These are phyloP conservation scores for Hemisphaericaspora xylofermentans DNA, from an alignment of 1,139 yeast genomes.

Conservation along the genomic window DNA sequence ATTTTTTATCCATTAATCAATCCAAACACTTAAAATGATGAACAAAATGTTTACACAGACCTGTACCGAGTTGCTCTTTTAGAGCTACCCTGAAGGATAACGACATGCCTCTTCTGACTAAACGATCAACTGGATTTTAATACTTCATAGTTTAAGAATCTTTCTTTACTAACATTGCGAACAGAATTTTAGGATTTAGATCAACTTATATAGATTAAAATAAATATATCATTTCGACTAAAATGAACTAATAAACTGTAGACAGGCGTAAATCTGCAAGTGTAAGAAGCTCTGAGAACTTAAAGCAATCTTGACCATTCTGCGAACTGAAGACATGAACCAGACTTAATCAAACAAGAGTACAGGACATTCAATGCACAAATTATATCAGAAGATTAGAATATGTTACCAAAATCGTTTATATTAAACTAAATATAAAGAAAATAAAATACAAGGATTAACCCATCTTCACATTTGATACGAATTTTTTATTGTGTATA, in stretches of 20 bases:
- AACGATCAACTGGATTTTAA: conserved; percentile 1
- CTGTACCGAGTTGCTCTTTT: conserved; percentile 48
- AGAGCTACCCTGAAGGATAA: conserved; percentile 32
- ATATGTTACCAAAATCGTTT: conserved; percentile 1
- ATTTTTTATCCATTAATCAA: too few relatives aligned
- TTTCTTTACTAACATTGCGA: conserved; percentile 1
- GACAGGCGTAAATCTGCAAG: not conserved
- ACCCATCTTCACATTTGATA: conserved; percentile 1
- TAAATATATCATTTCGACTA: too few relatives aligned
- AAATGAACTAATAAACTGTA: too few relatives aligned
- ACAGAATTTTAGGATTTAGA: not conserved
- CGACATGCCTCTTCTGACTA: conserved; percentile 37
- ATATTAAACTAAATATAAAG: conserved; percentile 5
- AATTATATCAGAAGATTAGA: too few relatives aligned
- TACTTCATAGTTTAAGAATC: not conserved
- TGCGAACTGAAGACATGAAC: too few relatives aligned
- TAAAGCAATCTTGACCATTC: too few relatives aligned
- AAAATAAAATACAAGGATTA: conserved; percentile 6
- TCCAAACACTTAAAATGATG: conserved; percentile 14
- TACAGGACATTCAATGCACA: too few relatives aligned
- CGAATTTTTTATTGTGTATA: conserved; percentile 3
- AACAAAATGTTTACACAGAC: conserved; percentile 49
- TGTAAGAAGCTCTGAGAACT: too few relatives aligned
- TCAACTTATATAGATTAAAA: not conserved
- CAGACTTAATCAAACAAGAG: too few relatives aligned